Conservation (phyloP, 352 stramenopile species). For the Pythium vanterpoolii region DNA sequence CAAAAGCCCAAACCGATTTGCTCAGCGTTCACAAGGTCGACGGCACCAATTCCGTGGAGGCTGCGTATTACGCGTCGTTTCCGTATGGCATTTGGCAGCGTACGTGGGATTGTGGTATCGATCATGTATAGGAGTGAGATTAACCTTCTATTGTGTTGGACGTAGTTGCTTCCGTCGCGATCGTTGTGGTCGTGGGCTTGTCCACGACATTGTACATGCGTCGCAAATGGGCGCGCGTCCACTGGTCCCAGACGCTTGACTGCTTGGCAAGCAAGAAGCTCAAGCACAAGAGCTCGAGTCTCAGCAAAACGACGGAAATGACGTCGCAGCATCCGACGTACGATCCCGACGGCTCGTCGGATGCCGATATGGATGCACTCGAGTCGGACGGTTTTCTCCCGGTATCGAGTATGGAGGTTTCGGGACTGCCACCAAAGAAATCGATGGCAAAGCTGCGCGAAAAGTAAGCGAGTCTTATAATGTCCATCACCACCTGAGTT, state of each 20-base stretch:
- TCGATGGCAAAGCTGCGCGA: conserved; percentile 24
- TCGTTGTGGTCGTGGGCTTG: conserved; percentile 49
- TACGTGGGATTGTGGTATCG: conserved; percentile 16
- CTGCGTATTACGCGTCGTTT: conserved; percentile 37
- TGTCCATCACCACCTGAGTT: not conserved
- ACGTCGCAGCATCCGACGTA: not conserved
- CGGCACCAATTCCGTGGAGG: conserved; percentile 19
- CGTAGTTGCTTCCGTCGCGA: conserved; percentile 45
- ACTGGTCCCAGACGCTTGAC: conserved; percentile 17
- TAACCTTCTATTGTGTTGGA: not conserved
- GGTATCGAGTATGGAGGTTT: not conserved
- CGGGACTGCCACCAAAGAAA: not conserved
- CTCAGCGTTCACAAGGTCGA: conserved; percentile 27
- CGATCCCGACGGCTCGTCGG: not conserved
- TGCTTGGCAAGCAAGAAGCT: conserved; percentile 7
- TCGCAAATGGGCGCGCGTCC: conserved; percentile 33
- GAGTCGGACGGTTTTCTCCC: conserved; percentile 18
- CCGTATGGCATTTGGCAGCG: conserved; percentile 54
- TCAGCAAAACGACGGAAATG: conserved; percentile 9
- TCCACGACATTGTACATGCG: conserved; percentile 48
- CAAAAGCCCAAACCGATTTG: conserved; percentile 27
- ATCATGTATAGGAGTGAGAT: not conserved
- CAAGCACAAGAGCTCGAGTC: conserved; percentile 11
- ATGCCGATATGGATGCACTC: conserved; percentile 9
- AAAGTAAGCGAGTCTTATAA: conserved; percentile 25